Base-by-base conservation (phyloP, 139 green algal species). In the Haematococcus lacustris region DNA sequence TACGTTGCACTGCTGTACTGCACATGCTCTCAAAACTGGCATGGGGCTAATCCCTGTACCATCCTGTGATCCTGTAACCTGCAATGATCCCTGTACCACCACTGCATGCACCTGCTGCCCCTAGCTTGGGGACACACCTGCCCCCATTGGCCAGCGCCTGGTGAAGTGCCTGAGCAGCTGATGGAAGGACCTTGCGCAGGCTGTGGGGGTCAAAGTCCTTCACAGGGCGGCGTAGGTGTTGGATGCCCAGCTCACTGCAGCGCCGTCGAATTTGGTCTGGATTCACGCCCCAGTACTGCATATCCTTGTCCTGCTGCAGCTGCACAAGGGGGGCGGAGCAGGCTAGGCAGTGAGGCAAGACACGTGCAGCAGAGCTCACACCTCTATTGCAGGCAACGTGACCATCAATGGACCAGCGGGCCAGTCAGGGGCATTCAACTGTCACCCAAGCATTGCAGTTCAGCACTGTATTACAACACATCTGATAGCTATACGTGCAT, bases 161-260 rank as follows among this genome's bases (percentile, higher is more conserved):
- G 0, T 76, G 34, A 2, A 91, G 51, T 0, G 66, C 51, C 2
- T 73, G 65, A 2, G 89, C 87, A 9, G 84, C 86, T 0, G 51
- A 41, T 0, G 90, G 90, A 26, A 95, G 81, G 3, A 76, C 87
- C 17, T 78, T 73, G 13, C 90, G 82, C 73, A 95, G 78, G 61
- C 75, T 88, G 71, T 91, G 74, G 3, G 81, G 80, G 69, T 92
- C 87, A 82, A 95, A 95, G 71, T 95, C 90, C 28, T 76, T 51
- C 39, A 92, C 85, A 59, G 84, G 83, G 1, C 76, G 66, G 25
- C 89, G 73, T 1, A 88, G 68, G 33, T 89, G 61, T 17, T 79
- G 67, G 28, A 94, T 71, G 38, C 81, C 81, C 9, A 82, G 73
- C 43, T 85, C 73, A 2, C n/a, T 7, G 30, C 77, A 80, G n/a